Conservation (phyloP, 1,139 yeast genomes). For the Diutina scorzettiae region DNA sequence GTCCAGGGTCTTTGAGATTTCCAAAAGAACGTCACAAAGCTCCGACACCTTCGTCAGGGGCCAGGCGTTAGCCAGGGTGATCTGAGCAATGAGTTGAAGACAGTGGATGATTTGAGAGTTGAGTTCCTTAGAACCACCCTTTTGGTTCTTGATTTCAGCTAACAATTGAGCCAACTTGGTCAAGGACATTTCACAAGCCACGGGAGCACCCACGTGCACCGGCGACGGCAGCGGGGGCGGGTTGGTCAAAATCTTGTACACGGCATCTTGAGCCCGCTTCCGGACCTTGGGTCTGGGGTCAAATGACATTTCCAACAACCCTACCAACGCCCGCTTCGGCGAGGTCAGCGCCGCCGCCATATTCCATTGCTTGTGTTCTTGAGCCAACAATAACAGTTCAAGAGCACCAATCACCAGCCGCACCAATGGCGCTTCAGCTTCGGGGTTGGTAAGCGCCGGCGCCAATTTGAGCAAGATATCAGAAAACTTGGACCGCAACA, state of each 20-base stretch:
- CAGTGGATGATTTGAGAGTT: constrained; percentile 60
- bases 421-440: constrained; percentile 74
- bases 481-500: constrained; percentile 61
- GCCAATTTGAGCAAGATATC: constrained; percentile 74
- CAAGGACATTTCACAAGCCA: constrained; percentile 61
- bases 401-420: constrained; percentile 79
- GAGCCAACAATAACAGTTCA: constrained; percentile 69
- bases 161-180: constrained; percentile 39
- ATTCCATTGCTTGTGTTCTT: constrained; percentile 69
- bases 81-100: constrained; percentile 58
- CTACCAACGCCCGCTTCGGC: constrained; percentile 55
- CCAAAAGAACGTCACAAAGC: constrained; percentile 65
- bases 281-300: constrained; percentile 95
- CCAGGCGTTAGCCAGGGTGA: constrained; percentile 73
- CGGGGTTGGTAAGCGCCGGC: constrained; percentile 59
- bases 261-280: constrained; percentile 87
- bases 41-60: constrained; percentile 58
- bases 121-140: constrained; percentile 30
- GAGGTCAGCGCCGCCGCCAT: constrained; percentile 24
- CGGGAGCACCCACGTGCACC: constrained; percentile 61
- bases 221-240: constrained; percentile 80
- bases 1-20: constrained; percentile 71
- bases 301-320: constrained; percentile 64
- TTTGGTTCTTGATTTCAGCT: constrained; percentile 17
- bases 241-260: constrained; percentile 43